These are phyloP conservation scores for Leccinum imitatum DNA, from an alignment of 768 basidiomycete genomes.

Conservation along the genomic window DNA sequence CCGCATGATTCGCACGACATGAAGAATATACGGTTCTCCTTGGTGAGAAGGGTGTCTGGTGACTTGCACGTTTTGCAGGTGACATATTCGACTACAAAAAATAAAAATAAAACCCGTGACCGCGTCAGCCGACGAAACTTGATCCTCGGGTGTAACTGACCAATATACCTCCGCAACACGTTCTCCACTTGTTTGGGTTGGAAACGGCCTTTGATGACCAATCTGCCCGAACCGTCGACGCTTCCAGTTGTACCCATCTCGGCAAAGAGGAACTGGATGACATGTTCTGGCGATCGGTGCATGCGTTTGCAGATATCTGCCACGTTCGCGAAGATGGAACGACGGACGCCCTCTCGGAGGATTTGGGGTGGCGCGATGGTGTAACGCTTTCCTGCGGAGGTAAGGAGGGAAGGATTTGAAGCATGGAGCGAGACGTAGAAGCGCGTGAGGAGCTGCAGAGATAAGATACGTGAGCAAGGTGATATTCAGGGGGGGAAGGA, in stretches of 20 bases:
- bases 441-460: conserved; percentile 77
- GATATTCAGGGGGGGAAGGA: background rate
- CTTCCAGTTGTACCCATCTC: conserved; percentile 98
- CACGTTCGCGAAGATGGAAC: conserved; percentile 95
- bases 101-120: background rate
- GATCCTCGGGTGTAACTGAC: conserved; percentile 44
- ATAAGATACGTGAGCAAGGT: background rate
- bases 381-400: conserved; percentile 87
- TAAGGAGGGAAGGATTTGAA: conserved; percentile 88
- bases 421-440: conserved; percentile 91
- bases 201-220: conserved; percentile 98
- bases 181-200: conserved; percentile 99
- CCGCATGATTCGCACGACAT: conserved; percentile 92
- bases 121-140: background rate
- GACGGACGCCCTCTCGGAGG: conserved; percentile 95
- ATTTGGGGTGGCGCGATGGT: conserved; percentile 96
- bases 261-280: conserved; percentile 94
- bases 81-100: conserved; percentile 84
- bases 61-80: conserved; percentile 99
- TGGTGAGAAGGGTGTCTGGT: conserved; percentile 92
- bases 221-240: conserved; percentile 85
- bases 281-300: conserved; percentile 97
- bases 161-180: conserved; percentile 93
- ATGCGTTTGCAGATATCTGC: conserved; percentile 98
- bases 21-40: conserved; percentile 99